phyloP scores from a whole-genome alignment of 1,284 basidiomycete genomes.

The Trichosporon sp. region DNA sequence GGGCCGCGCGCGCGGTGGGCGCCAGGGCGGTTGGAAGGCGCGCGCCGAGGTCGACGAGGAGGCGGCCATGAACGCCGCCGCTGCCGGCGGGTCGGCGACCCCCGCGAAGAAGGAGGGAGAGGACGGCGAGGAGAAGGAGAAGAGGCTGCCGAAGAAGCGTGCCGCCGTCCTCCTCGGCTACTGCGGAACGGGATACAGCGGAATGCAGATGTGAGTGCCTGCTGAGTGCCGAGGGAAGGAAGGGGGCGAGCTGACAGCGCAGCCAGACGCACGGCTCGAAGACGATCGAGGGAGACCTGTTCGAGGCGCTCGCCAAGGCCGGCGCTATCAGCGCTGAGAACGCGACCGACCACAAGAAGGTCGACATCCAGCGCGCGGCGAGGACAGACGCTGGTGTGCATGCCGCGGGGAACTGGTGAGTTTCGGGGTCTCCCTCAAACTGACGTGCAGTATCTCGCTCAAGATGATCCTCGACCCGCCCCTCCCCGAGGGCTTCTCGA shows the following conservation, averaged over 20 bases:
- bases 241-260: neutral
- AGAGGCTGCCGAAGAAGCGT: conserved; percentile 55
- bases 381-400: conserved; percentile 97
- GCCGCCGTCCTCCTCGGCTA: conserved; percentile 55
- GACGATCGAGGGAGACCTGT: conserved; percentile 90
- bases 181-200: conserved; percentile 64
- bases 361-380: conserved; percentile 80
- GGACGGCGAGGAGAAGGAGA: conserved; percentile 29
- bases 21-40: conserved; percentile 3
- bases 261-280: conserved; percentile 52
- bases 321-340: conserved; percentile 93
- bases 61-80: conserved; percentile 8
- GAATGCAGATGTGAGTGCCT: conserved; percentile 90
- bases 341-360: conserved; percentile 83
- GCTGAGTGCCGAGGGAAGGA: neutral
- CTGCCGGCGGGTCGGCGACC: neutral
- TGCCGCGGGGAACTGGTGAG: conserved; percentile 76
- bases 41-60: conserved; percentile 8
- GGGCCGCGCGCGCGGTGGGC: conserved; percentile 6
- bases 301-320: conserved; percentile 78
- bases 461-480: conserved; percentile 80
- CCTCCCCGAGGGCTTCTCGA: conserved; percentile 56
- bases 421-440: neutral
- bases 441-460: conserved; percentile 59
- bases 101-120: conserved; percentile 8